Evolutionary conservation across 352 stramenopile species (phyloP).

Genomic region (Aphanomyces stellatus): DNA sequence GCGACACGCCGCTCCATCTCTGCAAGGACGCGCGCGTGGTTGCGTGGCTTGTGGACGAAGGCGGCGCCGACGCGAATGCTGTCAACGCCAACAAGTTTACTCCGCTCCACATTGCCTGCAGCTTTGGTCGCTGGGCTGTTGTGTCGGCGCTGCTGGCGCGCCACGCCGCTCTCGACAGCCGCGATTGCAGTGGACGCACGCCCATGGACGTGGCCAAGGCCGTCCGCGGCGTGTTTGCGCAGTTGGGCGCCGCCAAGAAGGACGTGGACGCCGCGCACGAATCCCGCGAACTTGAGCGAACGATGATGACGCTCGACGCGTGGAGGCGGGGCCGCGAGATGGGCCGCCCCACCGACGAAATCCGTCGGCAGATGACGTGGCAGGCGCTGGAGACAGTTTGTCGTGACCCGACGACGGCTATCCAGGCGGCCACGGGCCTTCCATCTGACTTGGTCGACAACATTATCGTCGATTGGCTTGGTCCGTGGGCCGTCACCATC

Average conservation of each 20-base stretch:
- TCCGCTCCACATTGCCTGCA: constrained; percentile 7
- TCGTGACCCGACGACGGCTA: neutral
- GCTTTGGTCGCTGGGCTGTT: constrained; percentile 14
- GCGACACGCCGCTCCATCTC: constrained; percentile 9
- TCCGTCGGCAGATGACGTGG: neutral
- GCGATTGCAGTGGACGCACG: neutral
- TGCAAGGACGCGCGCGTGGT: neutral
- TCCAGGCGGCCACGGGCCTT: neutral
- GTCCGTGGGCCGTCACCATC: constrained; percentile 1
- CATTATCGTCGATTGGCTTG: constrained; percentile 8
- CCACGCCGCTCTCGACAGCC: neutral
- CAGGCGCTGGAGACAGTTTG: neutral
- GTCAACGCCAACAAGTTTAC: neutral
- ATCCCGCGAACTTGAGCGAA: neutral
- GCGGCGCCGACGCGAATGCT: neutral
- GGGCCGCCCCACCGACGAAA: neutral
- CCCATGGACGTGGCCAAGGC: neutral
- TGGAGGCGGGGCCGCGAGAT: neutral
- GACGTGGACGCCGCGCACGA: neutral
- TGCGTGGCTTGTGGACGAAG: neutral
- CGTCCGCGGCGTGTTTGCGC: neutral
- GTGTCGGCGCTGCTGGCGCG: neutral
- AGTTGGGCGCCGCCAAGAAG: neutral
- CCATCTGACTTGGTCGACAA: neutral
- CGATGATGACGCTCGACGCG: neutral